Base-by-base conservation (phyloP, 1,139 yeast genomes). In the Candida sanyaensis region DNA sequence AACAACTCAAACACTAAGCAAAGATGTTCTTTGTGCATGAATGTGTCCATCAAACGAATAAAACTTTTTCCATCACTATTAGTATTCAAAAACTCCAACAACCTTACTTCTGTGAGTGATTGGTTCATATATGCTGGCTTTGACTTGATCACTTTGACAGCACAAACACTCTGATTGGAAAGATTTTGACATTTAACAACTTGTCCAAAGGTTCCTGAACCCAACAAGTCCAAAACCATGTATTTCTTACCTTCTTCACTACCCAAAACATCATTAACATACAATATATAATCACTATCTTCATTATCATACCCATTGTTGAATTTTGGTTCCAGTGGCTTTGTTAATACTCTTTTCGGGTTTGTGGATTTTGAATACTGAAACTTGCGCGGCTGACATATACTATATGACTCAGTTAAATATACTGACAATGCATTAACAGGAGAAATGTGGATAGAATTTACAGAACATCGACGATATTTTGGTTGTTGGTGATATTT, bases 191-290 rank as follows among this genome's bases (percentile, higher is more conserved):
- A 93, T 68, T 93, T 93, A 31, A 92, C 98, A 46, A 95, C 99
- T 67, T 93, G 99, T 5, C 99, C 99, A 76, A 95, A 93, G 0
- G 99, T 92, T 3, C 99, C 99, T 55, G 92, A 93, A 0, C 99
- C 99, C 41, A 95, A 69, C 24, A 93, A 78, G 66, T 93, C 98
- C 53, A 93, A 71, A 4, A 95, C 97, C 60, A 93, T 77, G 63
- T 92, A 92, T 62, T 89, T 86, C 49, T 93, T 75, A 48, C 91
- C 92, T 57, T 90, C 96, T 61, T 90, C 95, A 1, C 83, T 78
- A 2, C 99, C 99, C 42, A 95, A 71, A 17, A 93, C 86, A 63
- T 95, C 99, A 65, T 95, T 93, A 12, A 95, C 99, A 58, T 92
- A 92, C 28, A 95, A 69, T 49, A 95, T 92, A 63, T 92, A 93